Conservation (phyloP, 139 green algal genomes). For the Micractinium conductrix region DNA sequence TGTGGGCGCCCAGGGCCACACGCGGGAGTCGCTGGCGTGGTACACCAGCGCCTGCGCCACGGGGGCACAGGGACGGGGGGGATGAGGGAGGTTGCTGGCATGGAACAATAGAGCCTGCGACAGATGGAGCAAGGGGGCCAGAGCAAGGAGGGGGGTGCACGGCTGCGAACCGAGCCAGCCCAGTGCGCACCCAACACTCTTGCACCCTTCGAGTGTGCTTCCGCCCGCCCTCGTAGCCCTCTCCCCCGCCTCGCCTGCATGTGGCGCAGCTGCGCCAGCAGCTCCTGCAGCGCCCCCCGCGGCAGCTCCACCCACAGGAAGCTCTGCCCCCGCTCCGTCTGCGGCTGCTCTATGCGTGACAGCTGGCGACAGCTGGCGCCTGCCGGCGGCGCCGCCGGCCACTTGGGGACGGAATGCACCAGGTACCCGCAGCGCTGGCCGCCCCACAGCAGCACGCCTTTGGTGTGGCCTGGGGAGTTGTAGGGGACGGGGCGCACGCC, state of each 20-base stretch:
- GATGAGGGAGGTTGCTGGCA: neutral
- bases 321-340: neutral
- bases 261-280: neutral
- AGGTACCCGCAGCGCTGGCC: neutral
- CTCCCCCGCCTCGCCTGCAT: conserved; percentile 31
- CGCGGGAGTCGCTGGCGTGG: neutral
- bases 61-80: neutral
- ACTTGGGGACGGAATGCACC: conserved; percentile 2
- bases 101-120: neutral
- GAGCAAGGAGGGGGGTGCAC: neutral
- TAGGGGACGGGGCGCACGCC: neutral
- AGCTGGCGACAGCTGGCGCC: neutral
- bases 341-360: neutral
- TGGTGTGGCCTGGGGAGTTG: neutral
- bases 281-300: neutral
- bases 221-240: too few relatives aligned
- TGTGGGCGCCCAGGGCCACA: neutral
- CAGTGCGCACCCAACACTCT: too few relatives aligned
- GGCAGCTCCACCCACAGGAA: conserved; percentile 9
- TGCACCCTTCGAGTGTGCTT: too few relatives aligned
- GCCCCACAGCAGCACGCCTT: conserved; percentile 12
- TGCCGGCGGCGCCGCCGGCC: neutral
- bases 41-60: conserved; percentile 6
- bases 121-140: too few relatives aligned
- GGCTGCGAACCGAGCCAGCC: too few relatives aligned